Conservation (phyloP, 805 yeast species). For the Naumovozyma castellii region DNA sequence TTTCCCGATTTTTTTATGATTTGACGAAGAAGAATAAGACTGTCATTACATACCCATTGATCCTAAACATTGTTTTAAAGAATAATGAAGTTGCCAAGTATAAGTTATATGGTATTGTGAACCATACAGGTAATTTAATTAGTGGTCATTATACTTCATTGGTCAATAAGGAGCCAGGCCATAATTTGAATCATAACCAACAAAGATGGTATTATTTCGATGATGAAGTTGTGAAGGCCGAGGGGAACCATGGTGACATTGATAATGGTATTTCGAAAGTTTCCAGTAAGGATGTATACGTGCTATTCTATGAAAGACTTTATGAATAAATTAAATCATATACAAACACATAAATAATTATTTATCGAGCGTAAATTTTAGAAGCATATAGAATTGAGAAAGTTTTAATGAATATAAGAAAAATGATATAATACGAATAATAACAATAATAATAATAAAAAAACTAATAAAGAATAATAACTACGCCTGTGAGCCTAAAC, state of each 20-base stretch:
- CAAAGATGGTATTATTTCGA: conserved; percentile 69
- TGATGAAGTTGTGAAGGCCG: conserved; percentile 48
- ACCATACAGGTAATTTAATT: conserved; percentile 59
- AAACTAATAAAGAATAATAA: background rate
- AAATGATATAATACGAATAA: background rate
- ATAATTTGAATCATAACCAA: conserved; percentile 22
- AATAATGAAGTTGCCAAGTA: conserved; percentile 34
- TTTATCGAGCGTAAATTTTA: no score
- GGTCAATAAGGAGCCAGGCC: conserved; percentile 40
- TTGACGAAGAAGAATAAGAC: conserved; percentile 46
- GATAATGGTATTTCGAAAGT: conserved; percentile 31
- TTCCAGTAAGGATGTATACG: conserved; percentile 55
- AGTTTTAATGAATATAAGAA: background rate
- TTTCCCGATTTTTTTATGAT: conserved; percentile 63
- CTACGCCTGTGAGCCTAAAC: no score
- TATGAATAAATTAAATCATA: background rate
- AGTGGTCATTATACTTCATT: conserved; percentile 73
- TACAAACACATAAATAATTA: no score
- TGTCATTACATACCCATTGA: conserved; percentile 46
- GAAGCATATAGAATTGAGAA: background rate
- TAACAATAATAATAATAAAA: background rate
- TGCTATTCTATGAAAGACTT: conserved; percentile 51
- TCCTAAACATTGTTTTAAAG: conserved; percentile 38
- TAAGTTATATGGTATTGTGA: conserved; percentile 52
- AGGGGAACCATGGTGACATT: conserved; percentile 39